Evolutionary conservation across 148 eudicot species (phyloP).

Genomic region (Vaccinium darrowii): DNA sequence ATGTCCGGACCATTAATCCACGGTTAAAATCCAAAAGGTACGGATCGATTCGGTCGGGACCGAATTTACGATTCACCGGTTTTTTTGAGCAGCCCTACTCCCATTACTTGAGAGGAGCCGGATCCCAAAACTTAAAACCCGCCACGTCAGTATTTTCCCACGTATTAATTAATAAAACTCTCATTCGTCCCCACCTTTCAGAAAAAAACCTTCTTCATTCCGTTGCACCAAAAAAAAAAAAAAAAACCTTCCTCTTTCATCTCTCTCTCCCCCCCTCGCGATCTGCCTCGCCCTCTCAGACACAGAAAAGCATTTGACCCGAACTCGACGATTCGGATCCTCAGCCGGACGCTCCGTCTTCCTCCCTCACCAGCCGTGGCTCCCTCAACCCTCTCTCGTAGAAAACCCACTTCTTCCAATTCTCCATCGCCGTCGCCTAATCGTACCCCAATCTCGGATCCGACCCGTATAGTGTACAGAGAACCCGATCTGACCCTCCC

Average conservation of each 20-base stretch:
- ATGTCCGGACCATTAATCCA: no score
- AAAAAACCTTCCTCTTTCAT: neutral
- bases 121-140: neutral
- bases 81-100: no score
- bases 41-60: no score
- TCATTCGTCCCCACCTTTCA: neutral
- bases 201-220: no score
- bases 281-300: neutral
- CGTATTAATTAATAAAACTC: neutral
- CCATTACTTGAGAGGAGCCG: neutral
- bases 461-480: slow-evolving; percentile 49
- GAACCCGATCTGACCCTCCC: slow-evolving; percentile 50
- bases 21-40: no score
- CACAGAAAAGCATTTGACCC: neutral
- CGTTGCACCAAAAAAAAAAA: no score
- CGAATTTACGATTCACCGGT: no score
- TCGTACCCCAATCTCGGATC: slow-evolving; percentile 16
- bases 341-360: slow-evolving; percentile 20
- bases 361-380: slow-evolving; percentile 55
- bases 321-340: neutral
- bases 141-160: neutral
- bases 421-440: slow-evolving; percentile 27
- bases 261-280: neutral
- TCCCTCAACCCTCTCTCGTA: slow-evolving; percentile 56
- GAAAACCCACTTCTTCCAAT: slow-evolving; percentile 39